Evolutionary conservation across 139 green algal genomes (phyloP).

Genomic region (Chlamydomonas incerta): DNA sequence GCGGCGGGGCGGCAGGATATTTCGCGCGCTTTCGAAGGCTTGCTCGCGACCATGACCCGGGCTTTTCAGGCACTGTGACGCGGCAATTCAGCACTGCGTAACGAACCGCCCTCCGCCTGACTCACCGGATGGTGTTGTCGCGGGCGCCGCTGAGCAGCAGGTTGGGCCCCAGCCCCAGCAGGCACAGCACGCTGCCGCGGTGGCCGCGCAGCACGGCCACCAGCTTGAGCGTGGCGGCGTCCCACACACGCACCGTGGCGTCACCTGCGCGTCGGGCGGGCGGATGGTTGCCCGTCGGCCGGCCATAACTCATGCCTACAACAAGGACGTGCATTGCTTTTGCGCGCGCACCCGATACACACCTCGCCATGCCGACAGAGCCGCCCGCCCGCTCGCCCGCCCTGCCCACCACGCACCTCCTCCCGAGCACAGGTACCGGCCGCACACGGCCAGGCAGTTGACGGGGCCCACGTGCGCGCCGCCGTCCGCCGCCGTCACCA

Average conservation of each 20-base stretch:
- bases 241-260: constrained; percentile 82
- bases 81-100: too few species aligned
- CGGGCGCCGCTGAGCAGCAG: constrained; percentile 84
- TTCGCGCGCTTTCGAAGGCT: too few species aligned
- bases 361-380: too few species aligned
- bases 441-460: constrained; percentile 73
- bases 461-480: constrained; percentile 65
- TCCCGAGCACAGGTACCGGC: constrained; percentile 64
- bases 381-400: too few species aligned
- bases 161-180: constrained; percentile 68
- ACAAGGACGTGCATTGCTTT: too few species aligned
- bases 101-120: neutral
- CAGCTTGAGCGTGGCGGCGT: constrained; percentile 59
- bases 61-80: too few species aligned
- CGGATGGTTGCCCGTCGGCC: too few species aligned
- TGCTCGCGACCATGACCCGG: too few species aligned
- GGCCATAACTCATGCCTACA: too few species aligned
- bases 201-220: constrained; percentile 81
- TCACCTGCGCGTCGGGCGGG: constrained; percentile 61
- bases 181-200: constrained; percentile 86
- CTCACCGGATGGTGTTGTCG: constrained; percentile 90
- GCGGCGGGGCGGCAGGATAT: too few species aligned
- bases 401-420: constrained; percentile 47
- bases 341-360: too few species aligned
- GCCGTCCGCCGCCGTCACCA: constrained; percentile 32